phyloP scores from a whole-genome alignment of 1,139 yeast species.

The Geotrichum restrictum region DNA sequence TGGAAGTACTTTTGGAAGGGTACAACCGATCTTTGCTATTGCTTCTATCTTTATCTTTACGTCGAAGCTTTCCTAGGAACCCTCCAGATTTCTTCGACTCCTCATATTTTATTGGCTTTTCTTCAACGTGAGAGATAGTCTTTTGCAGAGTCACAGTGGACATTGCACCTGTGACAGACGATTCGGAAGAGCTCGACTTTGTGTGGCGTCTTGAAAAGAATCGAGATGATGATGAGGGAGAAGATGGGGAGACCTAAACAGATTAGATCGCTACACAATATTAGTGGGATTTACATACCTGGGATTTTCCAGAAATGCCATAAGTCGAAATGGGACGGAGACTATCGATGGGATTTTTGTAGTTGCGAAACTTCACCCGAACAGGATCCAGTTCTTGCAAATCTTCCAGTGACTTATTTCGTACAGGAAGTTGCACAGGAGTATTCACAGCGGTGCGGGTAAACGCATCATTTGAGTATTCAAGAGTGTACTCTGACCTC shows the following conservation, averaged over 20 bases:
- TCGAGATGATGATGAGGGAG: slow-evolving; percentile 44
- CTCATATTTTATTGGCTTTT: slow-evolving; percentile 6
- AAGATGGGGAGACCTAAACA: slow-evolving; percentile 37
- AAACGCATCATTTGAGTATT: slow-evolving; percentile 9
- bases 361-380: slow-evolving; percentile 9
- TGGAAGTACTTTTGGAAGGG: slow-evolving; percentile 19
- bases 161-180: slow-evolving; percentile 33
- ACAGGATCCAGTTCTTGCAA: slow-evolving; percentile 14
- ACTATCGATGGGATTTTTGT: slow-evolving; percentile 5
- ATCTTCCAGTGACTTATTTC: slow-evolving; percentile 19
- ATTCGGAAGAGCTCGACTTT: slow-evolving; percentile 55
- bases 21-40: slow-evolving; percentile 11
- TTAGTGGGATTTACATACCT: slow-evolving; percentile 3
- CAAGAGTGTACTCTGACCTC: slow-evolving; percentile 13
- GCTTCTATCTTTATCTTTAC: slow-evolving; percentile 19
- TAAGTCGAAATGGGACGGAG: slow-evolving; percentile 13
- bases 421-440: slow-evolving; percentile 7
- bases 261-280: not conserved
- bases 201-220: slow-evolving; percentile 58
- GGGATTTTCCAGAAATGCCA: slow-evolving; percentile 10
- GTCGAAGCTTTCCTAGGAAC: slow-evolving; percentile 19
- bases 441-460: slow-evolving; percentile 12
- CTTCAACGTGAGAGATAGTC: slow-evolving; percentile 10
- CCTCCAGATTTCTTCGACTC: slow-evolving; percentile 20
- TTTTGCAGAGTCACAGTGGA: slow-evolving; percentile 8